Percentiles rank a stretch among this genome's conserved stretches.
These are phyloP conservation scores for Pharus latifolius DNA, from an alignment of 176 grass and related monocot species.

Conservation along the genomic window DNA sequence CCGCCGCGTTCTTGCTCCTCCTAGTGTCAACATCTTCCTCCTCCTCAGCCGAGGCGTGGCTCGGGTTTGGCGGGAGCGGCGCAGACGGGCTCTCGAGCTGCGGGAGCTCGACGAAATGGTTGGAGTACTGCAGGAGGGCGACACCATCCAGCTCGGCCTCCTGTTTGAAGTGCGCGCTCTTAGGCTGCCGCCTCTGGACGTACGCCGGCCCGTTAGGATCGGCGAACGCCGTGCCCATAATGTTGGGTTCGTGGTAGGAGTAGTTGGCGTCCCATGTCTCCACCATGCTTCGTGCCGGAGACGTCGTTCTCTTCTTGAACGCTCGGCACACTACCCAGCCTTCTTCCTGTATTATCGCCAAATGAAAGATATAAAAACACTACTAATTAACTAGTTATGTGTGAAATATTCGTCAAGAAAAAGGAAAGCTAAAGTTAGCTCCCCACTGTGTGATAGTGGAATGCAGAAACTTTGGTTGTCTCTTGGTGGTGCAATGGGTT, in stretches of 20 bases:
- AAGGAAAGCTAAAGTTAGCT: not conserved
- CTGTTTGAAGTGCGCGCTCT: slow-evolving; percentile 34
- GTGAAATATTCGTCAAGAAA: not conserved
- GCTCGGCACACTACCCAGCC: slow-evolving; percentile 95
- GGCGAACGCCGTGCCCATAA: slow-evolving; percentile 3
- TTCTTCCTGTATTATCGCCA: slow-evolving; percentile 80
- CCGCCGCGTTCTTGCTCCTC: slow-evolving; percentile 16
- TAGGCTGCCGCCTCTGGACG: slow-evolving; percentile 32
- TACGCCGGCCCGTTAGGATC: slow-evolving; percentile 35
- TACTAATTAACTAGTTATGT: not conserved
- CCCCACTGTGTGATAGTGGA: slow-evolving; percentile 9
- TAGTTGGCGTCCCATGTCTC: slow-evolving; percentile 54
- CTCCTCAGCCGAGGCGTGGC: slow-evolving; percentile 3
- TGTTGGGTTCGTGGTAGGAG: slow-evolving; percentile 33
- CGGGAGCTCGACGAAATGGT: slow-evolving; percentile 43
- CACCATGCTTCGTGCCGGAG: slow-evolving; percentile 31
- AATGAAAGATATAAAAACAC: not conserved
- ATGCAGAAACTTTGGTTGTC: not conserved
- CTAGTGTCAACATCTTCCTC: not conserved
- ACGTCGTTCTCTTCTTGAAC: slow-evolving; percentile 83
- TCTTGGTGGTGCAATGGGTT: not conserved
- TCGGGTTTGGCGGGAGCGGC: not conserved
- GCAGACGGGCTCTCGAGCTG: slow-evolving; percentile 66
- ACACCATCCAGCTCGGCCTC: slow-evolving; percentile 41
- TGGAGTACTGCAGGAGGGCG: slow-evolving; percentile 42